Evolutionary conservation across 768 basidiomycete genomes (phyloP).

Genomic region (Lactarius psammicola): DNA sequence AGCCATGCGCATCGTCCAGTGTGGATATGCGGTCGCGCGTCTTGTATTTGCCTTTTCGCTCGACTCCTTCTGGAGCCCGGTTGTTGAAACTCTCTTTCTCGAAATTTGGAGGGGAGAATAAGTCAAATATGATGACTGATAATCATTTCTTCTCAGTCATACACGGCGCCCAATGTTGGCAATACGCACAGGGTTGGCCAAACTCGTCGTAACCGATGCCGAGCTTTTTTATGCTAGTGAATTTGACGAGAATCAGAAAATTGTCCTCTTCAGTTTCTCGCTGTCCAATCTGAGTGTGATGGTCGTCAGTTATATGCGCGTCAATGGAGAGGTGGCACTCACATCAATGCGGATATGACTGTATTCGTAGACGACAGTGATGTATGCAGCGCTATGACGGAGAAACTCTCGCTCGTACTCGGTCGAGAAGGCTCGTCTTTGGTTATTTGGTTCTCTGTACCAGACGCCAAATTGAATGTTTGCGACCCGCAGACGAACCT

Average conservation of each 20-base stretch:
- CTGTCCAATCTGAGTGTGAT: conserved; percentile 18
- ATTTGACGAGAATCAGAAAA: conserved; percentile 17
- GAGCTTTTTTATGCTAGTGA: conserved; percentile 23
- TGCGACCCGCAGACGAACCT: conserved; percentile 51
- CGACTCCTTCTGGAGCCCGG: conserved; percentile 41
- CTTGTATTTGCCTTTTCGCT: conserved; percentile 41
- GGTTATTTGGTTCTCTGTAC: conserved; percentile 38
- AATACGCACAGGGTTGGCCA: conserved; percentile 13
- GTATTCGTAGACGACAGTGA: conserved; percentile 66
- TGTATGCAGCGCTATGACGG: conserved; percentile 46
- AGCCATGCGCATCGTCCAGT: conserved; percentile 55
- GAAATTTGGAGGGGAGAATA: conserved; percentile 52
- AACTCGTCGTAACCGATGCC: conserved; percentile 21
- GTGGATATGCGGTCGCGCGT: conserved; percentile 58
- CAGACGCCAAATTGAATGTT: conserved; percentile 67
- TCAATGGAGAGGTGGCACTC: conserved; percentile 25
- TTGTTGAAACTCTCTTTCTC: conserved; percentile 60
- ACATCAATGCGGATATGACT: conserved; percentile 65
- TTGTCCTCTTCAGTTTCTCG: conserved; percentile 20
- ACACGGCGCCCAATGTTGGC: too few relatives aligned
- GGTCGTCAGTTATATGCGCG: neutral
- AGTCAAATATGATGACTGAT: conserved; percentile 25
- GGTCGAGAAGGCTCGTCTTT: conserved; percentile 50
- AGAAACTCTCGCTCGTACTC: conserved; percentile 63
- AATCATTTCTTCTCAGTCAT: neutral